A percentile compares a stretch with the other conserved stretches of the same genome.
These are phyloP conservation scores for Elaphomyces granulatus DNA, from an alignment of 495 filamentous ascomycete species.

Conservation along the genomic window DNA sequence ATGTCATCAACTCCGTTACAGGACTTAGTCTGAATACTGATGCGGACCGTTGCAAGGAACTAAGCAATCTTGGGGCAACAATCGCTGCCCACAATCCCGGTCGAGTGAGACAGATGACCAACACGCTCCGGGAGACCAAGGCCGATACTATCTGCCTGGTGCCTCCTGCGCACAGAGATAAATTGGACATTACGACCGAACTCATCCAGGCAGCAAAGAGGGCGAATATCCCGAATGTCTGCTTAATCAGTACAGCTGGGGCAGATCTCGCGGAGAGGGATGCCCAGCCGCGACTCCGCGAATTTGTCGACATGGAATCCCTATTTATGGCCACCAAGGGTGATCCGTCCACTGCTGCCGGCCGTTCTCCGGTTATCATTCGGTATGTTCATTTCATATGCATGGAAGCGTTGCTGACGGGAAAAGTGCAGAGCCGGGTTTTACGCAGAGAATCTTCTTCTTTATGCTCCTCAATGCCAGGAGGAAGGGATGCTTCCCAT, in stretches of 20 bases:
- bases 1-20: slow-evolving; percentile 24
- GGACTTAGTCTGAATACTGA: slow-evolving; percentile 33
- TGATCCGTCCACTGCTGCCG: slow-evolving; percentile 22
- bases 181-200: slow-evolving; percentile 35
- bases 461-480: slow-evolving; percentile 34
- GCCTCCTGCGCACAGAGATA: slow-evolving; percentile 34
- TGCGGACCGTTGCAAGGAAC: slow-evolving; percentile 36
- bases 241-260: slow-evolving; percentile 38
- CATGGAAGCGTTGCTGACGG: not conserved
- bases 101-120: slow-evolving; percentile 23
- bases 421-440: slow-evolving; percentile 29
- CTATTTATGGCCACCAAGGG: slow-evolving; percentile 33
- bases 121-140: slow-evolving; percentile 24
- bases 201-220: slow-evolving; percentile 35
- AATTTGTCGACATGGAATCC: slow-evolving; percentile 40
- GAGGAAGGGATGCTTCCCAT: slow-evolving; percentile 32
- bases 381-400: slow-evolving; percentile 22
- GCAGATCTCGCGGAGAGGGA: slow-evolving; percentile 38
- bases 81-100: slow-evolving; percentile 34
- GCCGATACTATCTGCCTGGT: slow-evolving; percentile 41
- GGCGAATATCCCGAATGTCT: slow-evolving; percentile 34
- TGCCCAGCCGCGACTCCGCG: slow-evolving; percentile 36
- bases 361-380: slow-evolving; percentile 36
- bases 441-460: slow-evolving; percentile 42
- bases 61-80: slow-evolving; percentile 36